These are phyloP conservation scores for Vicia faba DNA, from an alignment of 306 rosid species.

Conservation along the genomic window DNA sequence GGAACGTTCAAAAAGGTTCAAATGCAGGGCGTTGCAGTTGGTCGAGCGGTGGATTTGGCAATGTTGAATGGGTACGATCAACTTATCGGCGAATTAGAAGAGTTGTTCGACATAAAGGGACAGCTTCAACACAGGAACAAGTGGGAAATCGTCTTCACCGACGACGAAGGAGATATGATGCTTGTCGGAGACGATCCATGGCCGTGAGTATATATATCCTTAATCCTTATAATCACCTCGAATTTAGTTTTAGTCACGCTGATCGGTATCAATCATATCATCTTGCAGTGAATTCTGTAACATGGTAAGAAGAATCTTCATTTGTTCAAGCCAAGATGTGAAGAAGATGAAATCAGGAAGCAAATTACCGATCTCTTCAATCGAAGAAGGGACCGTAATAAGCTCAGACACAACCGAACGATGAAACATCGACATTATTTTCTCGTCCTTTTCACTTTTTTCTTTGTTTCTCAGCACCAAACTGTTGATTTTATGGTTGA, in stretches of 20 bases:
- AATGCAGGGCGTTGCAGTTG: conserved; percentile 96
- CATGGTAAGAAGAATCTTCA: conserved; percentile 82
- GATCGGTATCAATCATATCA: neutral
- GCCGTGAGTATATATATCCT: conserved; percentile 69
- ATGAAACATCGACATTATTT: conserved; percentile 42
- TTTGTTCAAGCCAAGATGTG: conserved; percentile 79
- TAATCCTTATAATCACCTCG: neutral
- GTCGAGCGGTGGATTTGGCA: conserved; percentile 91
- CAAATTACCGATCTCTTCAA: conserved; percentile 53
- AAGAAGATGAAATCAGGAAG: conserved; percentile 76
- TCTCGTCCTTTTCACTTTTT: conserved; percentile 13
- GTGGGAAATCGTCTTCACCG: conserved; percentile 87
- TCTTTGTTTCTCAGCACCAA: conserved; percentile 29
- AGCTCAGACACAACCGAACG: conserved; percentile 64
- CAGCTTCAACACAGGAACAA: conserved; percentile 61
- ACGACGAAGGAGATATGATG: conserved; percentile 95
- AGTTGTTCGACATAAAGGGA: conserved; percentile 87
- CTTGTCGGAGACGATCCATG: conserved; percentile 87
- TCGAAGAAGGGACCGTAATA: conserved; percentile 69
- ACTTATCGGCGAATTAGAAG: conserved; percentile 76
- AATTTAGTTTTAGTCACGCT: too few relatives aligned
- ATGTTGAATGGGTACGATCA: conserved; percentile 77
- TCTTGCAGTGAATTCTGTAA: conserved; percentile 82
- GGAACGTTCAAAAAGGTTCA: conserved; percentile 65
- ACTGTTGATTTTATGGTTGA: conserved; percentile 39